A percentile compares a stretch with the other conserved stretches of the same genome.
Evolutionary conservation across 2,329 filamentous ascomycete genomes (phyloP).

Genomic region (Sporothrix phasma): DNA sequence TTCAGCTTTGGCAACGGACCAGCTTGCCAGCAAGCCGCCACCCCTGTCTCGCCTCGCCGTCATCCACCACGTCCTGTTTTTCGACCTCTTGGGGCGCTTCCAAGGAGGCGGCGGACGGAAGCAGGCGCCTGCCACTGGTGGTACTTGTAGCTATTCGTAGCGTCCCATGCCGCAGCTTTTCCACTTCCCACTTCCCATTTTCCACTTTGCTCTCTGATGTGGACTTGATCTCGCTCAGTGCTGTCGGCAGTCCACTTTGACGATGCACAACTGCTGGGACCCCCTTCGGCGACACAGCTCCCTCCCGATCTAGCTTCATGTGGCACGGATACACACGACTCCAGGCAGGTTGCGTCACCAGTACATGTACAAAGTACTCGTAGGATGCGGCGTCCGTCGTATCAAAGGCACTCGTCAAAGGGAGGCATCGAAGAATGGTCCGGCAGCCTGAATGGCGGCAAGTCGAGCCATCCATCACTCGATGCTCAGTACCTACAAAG

Average conservation of each 20-base stretch:
- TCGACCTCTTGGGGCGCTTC: not conserved
- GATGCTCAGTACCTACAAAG: no score
- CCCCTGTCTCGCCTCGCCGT: not conserved
- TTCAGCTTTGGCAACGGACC: no score
- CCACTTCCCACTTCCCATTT: not conserved
- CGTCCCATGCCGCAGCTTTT: slow-evolving; percentile 6
- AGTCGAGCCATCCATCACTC: no score
- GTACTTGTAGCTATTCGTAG: not conserved
- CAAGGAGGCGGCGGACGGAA: not conserved
- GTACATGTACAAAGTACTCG: no score
- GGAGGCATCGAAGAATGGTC: not conserved
- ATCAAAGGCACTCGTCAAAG: not conserved
- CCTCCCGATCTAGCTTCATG: not conserved
- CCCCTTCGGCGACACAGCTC: not conserved
- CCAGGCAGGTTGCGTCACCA: slow-evolving; percentile 1
- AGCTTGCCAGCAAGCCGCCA: not conserved
- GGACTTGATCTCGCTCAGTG: no score
- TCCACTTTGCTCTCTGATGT: not conserved
- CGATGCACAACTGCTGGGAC: no score
- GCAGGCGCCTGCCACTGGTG: not conserved
- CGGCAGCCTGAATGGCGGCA: no score
- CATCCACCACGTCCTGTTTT: not conserved
- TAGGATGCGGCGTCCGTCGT: no score
- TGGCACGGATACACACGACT: not conserved
- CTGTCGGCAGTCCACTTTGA: no score